Percentiles rank a stretch among this genome's conserved stretches.
Evolutionary conservation across 2,329 filamentous ascomycete genomes (phyloP).

Genomic region (Fulvia fulva): DNA sequence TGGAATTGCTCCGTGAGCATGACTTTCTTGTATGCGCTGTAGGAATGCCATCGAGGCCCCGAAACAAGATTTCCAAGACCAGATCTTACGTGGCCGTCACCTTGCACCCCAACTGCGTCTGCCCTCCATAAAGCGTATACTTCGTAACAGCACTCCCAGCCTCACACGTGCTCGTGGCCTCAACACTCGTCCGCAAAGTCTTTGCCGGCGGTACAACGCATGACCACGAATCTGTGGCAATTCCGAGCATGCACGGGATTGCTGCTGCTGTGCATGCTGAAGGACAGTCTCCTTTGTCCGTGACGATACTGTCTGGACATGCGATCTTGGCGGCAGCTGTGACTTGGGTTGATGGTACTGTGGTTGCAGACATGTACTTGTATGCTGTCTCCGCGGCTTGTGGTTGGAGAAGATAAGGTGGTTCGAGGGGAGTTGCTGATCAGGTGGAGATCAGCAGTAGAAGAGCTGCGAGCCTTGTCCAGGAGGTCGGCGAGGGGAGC

Average conservation of each 20-base stretch:
- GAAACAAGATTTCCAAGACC: no score
- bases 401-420: neutral
- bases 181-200: constrained; percentile 10
- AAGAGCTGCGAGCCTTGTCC: neutral
- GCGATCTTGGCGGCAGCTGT: neutral
- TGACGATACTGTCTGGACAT: constrained; percentile 8
- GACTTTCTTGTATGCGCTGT: no score
- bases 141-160: constrained; percentile 3
- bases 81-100: neutral
- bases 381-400: constrained; percentile 2
- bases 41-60: no score
- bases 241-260: constrained; percentile 9
- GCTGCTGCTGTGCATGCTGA: constrained; percentile 10
- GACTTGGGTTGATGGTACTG: neutral
- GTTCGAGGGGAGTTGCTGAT: neutral
- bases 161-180: constrained; percentile 14
- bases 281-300: constrained; percentile 8
- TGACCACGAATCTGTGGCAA: constrained; percentile 11
- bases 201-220: neutral
- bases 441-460: neutral
- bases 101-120: constrained; percentile 4
- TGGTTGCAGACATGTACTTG: constrained; percentile 6
- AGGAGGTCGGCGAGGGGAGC: neutral
- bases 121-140: constrained; percentile 7
- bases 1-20: no score